These are phyloP conservation scores for Bolboschoenoplectus hybrid DNA, from an alignment of 202 grass and related monocot species.

Conservation along the genomic window DNA sequence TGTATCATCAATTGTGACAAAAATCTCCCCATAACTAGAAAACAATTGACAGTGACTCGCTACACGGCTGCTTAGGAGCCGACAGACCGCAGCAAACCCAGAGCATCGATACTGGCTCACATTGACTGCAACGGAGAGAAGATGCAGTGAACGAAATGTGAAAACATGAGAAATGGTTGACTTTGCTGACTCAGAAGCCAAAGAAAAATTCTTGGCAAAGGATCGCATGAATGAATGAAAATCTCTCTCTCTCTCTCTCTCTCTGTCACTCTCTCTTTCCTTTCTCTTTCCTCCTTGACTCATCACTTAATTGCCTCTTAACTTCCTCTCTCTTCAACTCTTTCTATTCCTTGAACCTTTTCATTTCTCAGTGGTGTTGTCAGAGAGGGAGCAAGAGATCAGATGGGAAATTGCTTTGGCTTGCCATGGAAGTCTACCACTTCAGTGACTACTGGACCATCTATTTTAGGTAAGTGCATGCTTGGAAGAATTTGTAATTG, in stretches of 20 bases:
- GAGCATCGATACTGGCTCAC: neutral
- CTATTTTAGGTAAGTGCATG: conserved; percentile 39
- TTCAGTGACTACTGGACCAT: conserved; percentile 32
- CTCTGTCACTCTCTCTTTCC: conserved; percentile 16
- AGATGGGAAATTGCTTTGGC: conserved; percentile 49
- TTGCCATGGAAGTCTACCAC: conserved; percentile 1
- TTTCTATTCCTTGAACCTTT: neutral
- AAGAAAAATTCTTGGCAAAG: conserved; percentile 30
- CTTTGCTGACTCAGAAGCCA: conserved; percentile 38
- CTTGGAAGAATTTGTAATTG: neutral
- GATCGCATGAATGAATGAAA: neutral
- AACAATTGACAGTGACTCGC: neutral
- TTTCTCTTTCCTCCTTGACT: conserved; percentile 22
- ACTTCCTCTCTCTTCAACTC: conserved; percentile 23
- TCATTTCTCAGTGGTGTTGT: neutral
- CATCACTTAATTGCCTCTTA: neutral
- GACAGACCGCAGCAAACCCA: neutral
- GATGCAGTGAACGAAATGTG: neutral
- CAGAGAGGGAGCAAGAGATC: neutral
- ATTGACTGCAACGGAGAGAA: neutral
- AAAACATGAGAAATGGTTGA: conserved; percentile 40
- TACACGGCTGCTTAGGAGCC: neutral
- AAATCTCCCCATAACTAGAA: neutral
- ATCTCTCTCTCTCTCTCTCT: conserved; percentile 3
- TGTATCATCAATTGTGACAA: neutral